Evolutionary conservation across 345 rosid species (phyloP).

Genomic region (Gynandropsis gynandra): DNA sequence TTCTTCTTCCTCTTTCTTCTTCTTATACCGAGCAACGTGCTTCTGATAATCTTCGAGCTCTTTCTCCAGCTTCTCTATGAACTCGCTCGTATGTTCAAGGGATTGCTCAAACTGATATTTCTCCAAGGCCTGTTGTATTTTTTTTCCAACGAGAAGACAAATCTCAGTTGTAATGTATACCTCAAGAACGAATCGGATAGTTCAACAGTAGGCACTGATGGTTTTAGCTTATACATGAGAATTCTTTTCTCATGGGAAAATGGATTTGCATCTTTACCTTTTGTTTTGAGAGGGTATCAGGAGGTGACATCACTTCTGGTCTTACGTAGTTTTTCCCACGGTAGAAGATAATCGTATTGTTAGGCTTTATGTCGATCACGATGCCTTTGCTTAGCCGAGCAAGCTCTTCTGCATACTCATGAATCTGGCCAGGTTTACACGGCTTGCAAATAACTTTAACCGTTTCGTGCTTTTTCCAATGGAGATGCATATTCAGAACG

Average conservation of each 20-base stretch:
- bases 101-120: conserved; percentile 75
- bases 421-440: conserved; percentile 72
- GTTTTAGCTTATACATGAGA: not conserved
- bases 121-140: conserved; percentile 63
- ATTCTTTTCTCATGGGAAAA: not conserved
- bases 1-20: conserved; percentile 31
- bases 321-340: conserved; percentile 89
- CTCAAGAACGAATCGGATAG: too few species aligned
- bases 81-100: conserved; percentile 87
- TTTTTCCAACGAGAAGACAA: not conserved
- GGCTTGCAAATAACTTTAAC: conserved; percentile 87
- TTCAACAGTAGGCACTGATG: not conserved
- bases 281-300: conserved; percentile 68
- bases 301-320: conserved; percentile 68
- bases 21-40: conserved; percentile 49
- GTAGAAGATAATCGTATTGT: conserved; percentile 61
- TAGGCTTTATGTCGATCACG: conserved; percentile 69
- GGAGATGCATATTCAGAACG: conserved; percentile 92
- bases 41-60: conserved; percentile 70
- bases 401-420: conserved; percentile 79
- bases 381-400: conserved; percentile 76
- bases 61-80: conserved; percentile 83
- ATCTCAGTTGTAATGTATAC: not conserved
- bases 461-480: conserved; percentile 95
- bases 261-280: conserved; percentile 33